A percentile compares a stretch with the other conserved stretches of the same genome.
Conservation (phyloP, 306 rosid genomes). For the Pyrus betulifolia region DNA sequence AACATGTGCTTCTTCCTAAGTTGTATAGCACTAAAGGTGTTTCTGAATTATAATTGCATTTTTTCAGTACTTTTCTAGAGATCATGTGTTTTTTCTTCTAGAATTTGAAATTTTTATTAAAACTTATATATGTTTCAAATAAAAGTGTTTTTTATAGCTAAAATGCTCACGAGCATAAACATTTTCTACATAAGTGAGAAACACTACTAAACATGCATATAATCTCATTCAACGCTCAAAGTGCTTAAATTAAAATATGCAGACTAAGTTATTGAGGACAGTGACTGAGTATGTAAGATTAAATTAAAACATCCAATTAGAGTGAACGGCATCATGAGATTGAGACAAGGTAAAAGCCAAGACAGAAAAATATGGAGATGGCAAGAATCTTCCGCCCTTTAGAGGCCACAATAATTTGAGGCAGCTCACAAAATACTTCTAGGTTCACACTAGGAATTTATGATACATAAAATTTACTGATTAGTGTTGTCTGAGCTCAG, state of each 20-base stretch:
- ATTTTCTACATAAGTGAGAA: neutral
- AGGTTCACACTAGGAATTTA: too few relatives aligned
- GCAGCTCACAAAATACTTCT: neutral
- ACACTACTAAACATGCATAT: neutral
- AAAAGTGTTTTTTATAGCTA: neutral
- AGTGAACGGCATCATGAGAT: neutral
- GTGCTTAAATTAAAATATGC: too few relatives aligned
- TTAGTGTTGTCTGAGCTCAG: neutral
- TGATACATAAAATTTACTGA: neutral
- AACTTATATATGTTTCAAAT: too few relatives aligned
- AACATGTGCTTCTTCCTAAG: neutral
- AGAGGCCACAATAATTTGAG: neutral
- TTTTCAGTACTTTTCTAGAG: too few relatives aligned
- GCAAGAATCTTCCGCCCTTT: conserved; percentile 2
- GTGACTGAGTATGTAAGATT: neutral
- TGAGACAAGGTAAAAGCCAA: neutral
- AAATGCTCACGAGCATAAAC: too few relatives aligned
- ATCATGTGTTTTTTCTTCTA: too few relatives aligned
- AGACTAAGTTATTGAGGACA: neutral
- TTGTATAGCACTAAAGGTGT: neutral
- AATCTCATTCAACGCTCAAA: neutral
- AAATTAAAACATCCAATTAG: neutral
- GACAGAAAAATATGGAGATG: neutral
- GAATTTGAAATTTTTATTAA: too few relatives aligned
- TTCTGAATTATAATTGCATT: too few relatives aligned